Conservation (phyloP, 1,139 yeast species). For the Groenewaldozyma sp. region DNA sequence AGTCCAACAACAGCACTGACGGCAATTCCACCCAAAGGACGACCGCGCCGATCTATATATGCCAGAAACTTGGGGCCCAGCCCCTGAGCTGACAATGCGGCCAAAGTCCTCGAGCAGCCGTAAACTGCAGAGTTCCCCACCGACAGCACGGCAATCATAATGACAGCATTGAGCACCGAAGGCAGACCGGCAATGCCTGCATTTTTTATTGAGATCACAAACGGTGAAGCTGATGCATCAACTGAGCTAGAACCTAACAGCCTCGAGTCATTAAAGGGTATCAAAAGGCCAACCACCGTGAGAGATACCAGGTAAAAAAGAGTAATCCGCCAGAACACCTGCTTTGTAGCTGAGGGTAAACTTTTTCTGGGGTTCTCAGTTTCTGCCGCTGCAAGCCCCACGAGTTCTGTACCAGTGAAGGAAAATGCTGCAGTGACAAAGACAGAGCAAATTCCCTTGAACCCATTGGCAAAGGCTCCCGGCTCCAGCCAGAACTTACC, state of each 20-base stretch:
- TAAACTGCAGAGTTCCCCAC: conserved; percentile 71
- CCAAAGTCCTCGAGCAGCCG: conserved; percentile 73
- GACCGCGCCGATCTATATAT: conserved; percentile 65
- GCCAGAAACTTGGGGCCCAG: conserved; percentile 66
- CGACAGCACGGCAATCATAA: conserved; percentile 58
- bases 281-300: conserved; percentile 52
- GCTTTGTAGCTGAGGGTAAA: conserved; percentile 58
- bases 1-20: conserved; percentile 53
- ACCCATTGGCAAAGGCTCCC: conserved; percentile 56
- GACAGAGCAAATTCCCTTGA: conserved; percentile 71
- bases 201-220: conserved; percentile 55
- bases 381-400: conserved; percentile 78
- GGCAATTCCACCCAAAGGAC: conserved; percentile 63
- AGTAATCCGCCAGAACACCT: conserved; percentile 63
- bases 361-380: conserved; percentile 61
- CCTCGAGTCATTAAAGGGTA: conserved; percentile 48
- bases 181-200: conserved; percentile 57
- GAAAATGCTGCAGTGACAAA: conserved; percentile 83
- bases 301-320: conserved; percentile 55
- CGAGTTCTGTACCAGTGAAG: conserved; percentile 72
- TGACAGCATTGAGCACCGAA: conserved; percentile 63
- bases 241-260: conserved; percentile 38
- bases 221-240: conserved; percentile 61
- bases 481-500: conserved; percentile 54
- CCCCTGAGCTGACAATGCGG: conserved; percentile 74